These are phyloP conservation scores for Misopates orontium DNA, from an alignment of 257 asterid species.

Conservation along the genomic window DNA sequence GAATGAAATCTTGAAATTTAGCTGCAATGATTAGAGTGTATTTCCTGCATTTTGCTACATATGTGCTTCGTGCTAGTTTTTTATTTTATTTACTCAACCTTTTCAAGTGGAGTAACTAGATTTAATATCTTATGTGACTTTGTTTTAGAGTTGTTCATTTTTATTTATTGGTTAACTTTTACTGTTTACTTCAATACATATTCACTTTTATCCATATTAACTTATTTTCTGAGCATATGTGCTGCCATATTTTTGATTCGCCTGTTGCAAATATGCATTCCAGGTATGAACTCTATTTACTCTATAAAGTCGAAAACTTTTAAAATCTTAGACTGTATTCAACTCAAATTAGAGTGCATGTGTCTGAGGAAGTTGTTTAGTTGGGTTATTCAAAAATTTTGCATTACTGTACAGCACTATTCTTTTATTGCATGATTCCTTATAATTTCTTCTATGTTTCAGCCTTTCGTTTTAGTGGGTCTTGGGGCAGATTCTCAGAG, in stretches of 20 bases:
- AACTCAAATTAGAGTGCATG: not conserved
- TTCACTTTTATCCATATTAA: not conserved
- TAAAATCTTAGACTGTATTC: constrained; percentile 7
- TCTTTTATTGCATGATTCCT: constrained; percentile 24
- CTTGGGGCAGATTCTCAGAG: constrained; percentile 79
- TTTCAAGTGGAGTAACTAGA: not conserved
- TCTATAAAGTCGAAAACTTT: constrained; percentile 5
- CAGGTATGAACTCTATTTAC: constrained; percentile 2
- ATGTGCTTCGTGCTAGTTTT: no score
- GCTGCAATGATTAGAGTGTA: no score
- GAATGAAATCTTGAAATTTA: no score
- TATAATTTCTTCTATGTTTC: constrained; percentile 37
- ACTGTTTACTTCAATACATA: not conserved
- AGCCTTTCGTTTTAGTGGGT: constrained; percentile 81
- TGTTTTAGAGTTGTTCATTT: not conserved
- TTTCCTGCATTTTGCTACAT: no score
- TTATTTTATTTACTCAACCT: not conserved
- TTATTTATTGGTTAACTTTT: not conserved
- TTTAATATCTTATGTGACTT: not conserved
- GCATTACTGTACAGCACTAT: not conserved
- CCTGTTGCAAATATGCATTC: not conserved
- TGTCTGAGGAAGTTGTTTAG: no score
- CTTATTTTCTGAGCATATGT: not conserved
- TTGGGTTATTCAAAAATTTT: not conserved
- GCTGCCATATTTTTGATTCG: constrained; percentile 1